Evolutionary conservation across 163 green algal species (phyloP), one percentile per base, ranked within the genome.

Genomic region (Coccomyxa subellipsoidea): DNA sequence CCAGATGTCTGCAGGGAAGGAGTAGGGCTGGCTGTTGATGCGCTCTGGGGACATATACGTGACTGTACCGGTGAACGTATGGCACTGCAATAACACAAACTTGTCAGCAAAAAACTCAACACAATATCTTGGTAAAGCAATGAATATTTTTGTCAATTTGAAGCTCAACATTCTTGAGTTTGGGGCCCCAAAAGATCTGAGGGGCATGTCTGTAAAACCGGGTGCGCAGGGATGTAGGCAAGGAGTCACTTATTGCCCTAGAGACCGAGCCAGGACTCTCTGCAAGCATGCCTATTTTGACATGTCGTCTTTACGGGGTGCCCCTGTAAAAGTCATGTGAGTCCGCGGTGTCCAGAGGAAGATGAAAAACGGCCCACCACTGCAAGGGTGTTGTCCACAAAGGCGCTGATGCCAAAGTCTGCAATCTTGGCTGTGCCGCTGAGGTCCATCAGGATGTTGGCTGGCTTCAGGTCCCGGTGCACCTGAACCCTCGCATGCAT

Each of bases 31-130:
- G 77, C 93, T 95, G 80, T 98, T 93, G 78, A 98, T 94, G 34
- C 96, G 92, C 89, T 99, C 96, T 0, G 96, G 96, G 0, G 92
- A 96, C 96, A 99, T 99, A 91, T 99, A 99, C 0, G 94, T 98
- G 34, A 98, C 93, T 0, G 96, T 98, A 70, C 96, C 96, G 27
- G 95, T 85, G 85, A 98, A 99, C 0, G 96, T 98, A 75, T 94
- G 84, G 87, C 95, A 98, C 92, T 95, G 85, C 82, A 84, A 7
- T n/a, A 12, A 2, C 47, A 59, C n/a, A n/a, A n/a, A n/a, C n/a
- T n/a, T n/a, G n/a, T n/a, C n/a, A n/a, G n/a, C n/a, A n/a, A n/a
- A n/a, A n/a, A n/a, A n/a, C n/a, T n/a, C n/a, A n/a, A n/a, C n/a
- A n/a, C n/a, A n/a, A n/a, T n/a, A n/a, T n/a, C n/a, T n/a, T n/a